Evolutionary conservation across 192 early-diverging fungal genomes (phyloP).

Genomic region (Oehlia diaphana): DNA sequence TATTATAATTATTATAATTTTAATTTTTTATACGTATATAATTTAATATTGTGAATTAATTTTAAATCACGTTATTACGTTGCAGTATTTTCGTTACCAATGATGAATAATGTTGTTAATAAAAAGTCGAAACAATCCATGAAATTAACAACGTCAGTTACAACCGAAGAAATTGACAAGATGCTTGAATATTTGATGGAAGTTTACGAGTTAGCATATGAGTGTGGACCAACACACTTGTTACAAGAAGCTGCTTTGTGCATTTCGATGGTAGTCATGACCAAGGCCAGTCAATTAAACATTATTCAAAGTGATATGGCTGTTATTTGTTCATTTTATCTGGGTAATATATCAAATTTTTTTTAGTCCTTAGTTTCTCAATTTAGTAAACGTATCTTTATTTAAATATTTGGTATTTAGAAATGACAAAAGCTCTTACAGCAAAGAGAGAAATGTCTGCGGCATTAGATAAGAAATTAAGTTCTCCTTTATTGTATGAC

Average conservation of each 20-base stretch:
- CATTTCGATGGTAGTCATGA: constrained; percentile 36
- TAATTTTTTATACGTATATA: neutral
- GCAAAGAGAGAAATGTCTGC: constrained; percentile 61
- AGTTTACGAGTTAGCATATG: constrained; percentile 37
- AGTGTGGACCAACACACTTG: constrained; percentile 40
- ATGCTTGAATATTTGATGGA: constrained; percentile 41
- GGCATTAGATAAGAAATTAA: constrained; percentile 47
- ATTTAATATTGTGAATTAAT: neutral
- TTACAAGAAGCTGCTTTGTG: constrained; percentile 40
- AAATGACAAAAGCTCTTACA: constrained; percentile 62
- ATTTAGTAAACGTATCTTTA: neutral
- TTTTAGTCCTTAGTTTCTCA: neutral
- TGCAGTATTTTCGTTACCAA: constrained; percentile 19
- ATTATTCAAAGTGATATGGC: constrained; percentile 33
- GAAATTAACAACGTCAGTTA: neutral
- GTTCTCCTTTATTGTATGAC: constrained; percentile 20
- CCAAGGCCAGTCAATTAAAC: constrained; percentile 30
- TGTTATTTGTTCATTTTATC: constrained; percentile 41
- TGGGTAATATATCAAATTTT: constrained; percentile 39
- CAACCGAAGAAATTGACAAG: constrained; percentile 21
- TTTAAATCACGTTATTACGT: neutral
- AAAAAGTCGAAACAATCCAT: neutral
- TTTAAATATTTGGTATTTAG: constrained; percentile 31
- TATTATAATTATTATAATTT: neutral
- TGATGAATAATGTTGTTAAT: neutral